A percentile compares a stretch with the other conserved stretches of the same genome.
phyloP scores from a whole-genome alignment of 352 stramenopile genomes.

The Elongisporangium anandrum region DNA sequence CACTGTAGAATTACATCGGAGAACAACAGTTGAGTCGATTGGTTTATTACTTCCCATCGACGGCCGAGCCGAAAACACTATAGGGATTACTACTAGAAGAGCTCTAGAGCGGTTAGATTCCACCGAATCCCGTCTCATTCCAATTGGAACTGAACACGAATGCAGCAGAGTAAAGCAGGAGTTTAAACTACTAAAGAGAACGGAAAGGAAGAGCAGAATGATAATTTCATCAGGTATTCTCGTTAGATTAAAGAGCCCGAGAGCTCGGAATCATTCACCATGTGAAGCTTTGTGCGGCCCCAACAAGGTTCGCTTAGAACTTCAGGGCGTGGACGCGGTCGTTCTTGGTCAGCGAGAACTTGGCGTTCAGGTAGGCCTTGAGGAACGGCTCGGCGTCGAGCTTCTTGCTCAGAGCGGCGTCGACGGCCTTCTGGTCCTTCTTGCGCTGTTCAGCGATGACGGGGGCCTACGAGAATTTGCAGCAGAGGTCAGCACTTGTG shows the following conservation, averaged over 20 bases:
- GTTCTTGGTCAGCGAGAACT: slow-evolving; percentile 97
- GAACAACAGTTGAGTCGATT: too few relatives aligned
- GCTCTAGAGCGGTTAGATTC: too few relatives aligned
- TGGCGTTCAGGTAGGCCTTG: slow-evolving; percentile 98
- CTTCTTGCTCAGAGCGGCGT: slow-evolving; percentile 89
- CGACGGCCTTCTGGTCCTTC: slow-evolving; percentile 98
- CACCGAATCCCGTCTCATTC: too few relatives aligned
- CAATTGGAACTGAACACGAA: too few relatives aligned
- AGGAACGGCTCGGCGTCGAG: slow-evolving; percentile 90
- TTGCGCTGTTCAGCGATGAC: slow-evolving; percentile 97
- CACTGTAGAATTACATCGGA: too few relatives aligned
- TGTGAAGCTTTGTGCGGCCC: slow-evolving; percentile 8
- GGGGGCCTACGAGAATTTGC: slow-evolving; percentile 47
- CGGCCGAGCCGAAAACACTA: too few relatives aligned
- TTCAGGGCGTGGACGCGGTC: slow-evolving; percentile 98
- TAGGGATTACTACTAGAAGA: too few relatives aligned
- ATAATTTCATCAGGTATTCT: slow-evolving; percentile 64
- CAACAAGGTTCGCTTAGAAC: slow-evolving; percentile 91
- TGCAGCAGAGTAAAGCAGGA: too few relatives aligned
- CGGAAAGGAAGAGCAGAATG: background rate
- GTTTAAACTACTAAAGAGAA: too few relatives aligned
- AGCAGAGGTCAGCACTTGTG: slow-evolving; percentile 19
- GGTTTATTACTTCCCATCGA: too few relatives aligned
- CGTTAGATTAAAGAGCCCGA: slow-evolving; percentile 11
- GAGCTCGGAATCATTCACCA: slow-evolving; percentile 14